These are phyloP conservation scores for Thalassiosira livingstoniorum DNA, from an alignment of 352 stramenopile species.

Conservation along the genomic window DNA sequence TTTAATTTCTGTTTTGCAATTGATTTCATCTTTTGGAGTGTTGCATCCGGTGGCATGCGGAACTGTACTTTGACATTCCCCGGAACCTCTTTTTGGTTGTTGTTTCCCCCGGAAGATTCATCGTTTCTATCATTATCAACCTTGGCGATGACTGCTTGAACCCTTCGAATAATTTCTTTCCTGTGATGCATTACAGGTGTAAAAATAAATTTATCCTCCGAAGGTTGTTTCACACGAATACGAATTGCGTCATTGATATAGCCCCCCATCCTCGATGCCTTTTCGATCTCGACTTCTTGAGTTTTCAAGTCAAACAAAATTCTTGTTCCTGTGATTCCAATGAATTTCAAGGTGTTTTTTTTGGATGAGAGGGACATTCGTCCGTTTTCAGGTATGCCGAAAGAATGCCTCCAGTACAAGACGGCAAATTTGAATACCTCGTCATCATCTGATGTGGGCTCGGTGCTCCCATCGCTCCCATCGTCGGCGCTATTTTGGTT, in stretches of 20 bases:
- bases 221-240: background rate
- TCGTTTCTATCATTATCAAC: background rate
- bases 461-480: background rate
- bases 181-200: constrained; percentile 30
- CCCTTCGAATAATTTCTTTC: constrained; percentile 30
- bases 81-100: background rate
- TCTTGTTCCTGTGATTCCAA: constrained; percentile 14
- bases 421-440: constrained; percentile 5
- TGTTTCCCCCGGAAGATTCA: background rate
- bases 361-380: background rate
- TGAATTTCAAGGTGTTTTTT: background rate
- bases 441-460: background rate
- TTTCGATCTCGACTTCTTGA: constrained; percentile 17
- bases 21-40: constrained; percentile 66
- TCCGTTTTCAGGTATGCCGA: constrained; percentile 21
- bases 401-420: constrained; percentile 9
- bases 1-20: constrained; percentile 64
- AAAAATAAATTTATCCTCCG: constrained; percentile 15
- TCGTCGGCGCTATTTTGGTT: too few species aligned
- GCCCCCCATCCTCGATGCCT: constrained; percentile 22
- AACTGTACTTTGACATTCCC: constrained; percentile 20
- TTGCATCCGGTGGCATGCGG: constrained; percentile 39
- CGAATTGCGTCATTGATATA: constrained; percentile 24
- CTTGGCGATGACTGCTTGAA: constrained; percentile 16
- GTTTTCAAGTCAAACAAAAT: constrained; percentile 13